Evolutionary conservation across 495 filamentous ascomycete genomes (phyloP), one percentile per base, ranked within the genome.

Genomic region (Penicillium maclennaniae): DNA sequence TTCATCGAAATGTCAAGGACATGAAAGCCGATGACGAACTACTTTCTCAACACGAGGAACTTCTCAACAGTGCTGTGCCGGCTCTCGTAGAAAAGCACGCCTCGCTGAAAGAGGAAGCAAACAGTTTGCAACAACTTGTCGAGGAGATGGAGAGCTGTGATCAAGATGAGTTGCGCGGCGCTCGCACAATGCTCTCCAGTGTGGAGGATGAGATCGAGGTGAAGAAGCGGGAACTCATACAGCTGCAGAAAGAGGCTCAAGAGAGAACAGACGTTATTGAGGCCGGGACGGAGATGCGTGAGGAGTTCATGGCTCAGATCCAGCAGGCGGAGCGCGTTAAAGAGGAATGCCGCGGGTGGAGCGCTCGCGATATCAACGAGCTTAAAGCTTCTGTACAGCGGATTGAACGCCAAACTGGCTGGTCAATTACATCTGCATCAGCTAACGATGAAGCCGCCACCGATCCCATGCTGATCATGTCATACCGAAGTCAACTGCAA

Each of bases 261-360:
- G 79, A 84, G 42, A 87, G 84, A 40, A 84, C 85, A 51, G 68
- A 78, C 10, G 72, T 68, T 20, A 81, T 92, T 20, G 78, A 81
- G 48, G 69, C 76, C 7, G 72, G 84, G 15, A 66, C 77, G 5
- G 82, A 84, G 59, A 78, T 79, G 55, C 92, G 91, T 61, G 73
- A 85, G 50, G 77, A 83, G 59, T 91, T 75, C 59, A 54, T 81
- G 17, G 78, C 79, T 5, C 88, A 91, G 28, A 97, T 96, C 49
- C 77, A 81, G 47, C 85, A 91, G 58, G 90, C 92, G 0, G 91
- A 97, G 61, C 85, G 84, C 50, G 75, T 95, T 34, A 83, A 86
- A 55, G 89, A 95, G 66, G 85, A 93, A 59, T 96, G 87, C 66
- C 82, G 91, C 16, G 91, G 93, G 19, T 96, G 91, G 88, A 93